phyloP scores from a whole-genome alignment of 2,329 filamentous ascomycete genomes.

The Xylogone sp. region DNA sequence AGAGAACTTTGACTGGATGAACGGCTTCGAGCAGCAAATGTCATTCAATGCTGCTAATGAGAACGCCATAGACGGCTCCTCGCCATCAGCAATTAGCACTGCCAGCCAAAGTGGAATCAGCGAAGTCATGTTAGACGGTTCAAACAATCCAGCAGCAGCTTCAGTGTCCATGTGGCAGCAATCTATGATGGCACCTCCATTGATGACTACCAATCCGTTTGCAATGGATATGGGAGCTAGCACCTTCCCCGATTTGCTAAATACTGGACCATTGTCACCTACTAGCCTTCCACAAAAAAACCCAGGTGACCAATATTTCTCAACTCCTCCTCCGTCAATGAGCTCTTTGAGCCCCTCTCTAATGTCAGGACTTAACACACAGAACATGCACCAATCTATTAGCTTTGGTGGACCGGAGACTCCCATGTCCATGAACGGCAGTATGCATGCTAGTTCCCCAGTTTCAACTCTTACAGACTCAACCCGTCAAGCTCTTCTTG shows the following conservation, averaged over 20 bases:
- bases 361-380: slow-evolving; percentile 59
- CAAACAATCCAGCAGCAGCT: slow-evolving; percentile 56
- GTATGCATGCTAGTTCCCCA: slow-evolving; percentile 51
- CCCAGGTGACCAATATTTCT: slow-evolving; percentile 72
- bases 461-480: slow-evolving; percentile 63
- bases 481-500: slow-evolving; percentile 58
- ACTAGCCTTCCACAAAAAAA: slow-evolving; percentile 70
- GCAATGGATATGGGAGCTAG: slow-evolving; percentile 70
- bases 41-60: slow-evolving; percentile 68
- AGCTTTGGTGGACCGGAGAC: slow-evolving; percentile 67
- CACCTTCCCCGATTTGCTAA: slow-evolving; percentile 74
- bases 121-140: slow-evolving; percentile 86
- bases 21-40: slow-evolving; percentile 76
- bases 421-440: slow-evolving; percentile 65
- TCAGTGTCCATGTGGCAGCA: slow-evolving; percentile 65
- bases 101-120: slow-evolving; percentile 89
- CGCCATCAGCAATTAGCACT: slow-evolving; percentile 92
- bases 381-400: slow-evolving; percentile 62
- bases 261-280: slow-evolving; percentile 70
- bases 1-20: slow-evolving; percentile 80
- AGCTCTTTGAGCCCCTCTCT: slow-evolving; percentile 69
- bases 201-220: slow-evolving; percentile 64
- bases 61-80: slow-evolving; percentile 84
- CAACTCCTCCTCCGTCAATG: slow-evolving; percentile 72
- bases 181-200: slow-evolving; percentile 64